These are phyloP conservation scores for Agrocybe pediades DNA, from an alignment of 768 basidiomycete genomes.

Conservation along the genomic window DNA sequence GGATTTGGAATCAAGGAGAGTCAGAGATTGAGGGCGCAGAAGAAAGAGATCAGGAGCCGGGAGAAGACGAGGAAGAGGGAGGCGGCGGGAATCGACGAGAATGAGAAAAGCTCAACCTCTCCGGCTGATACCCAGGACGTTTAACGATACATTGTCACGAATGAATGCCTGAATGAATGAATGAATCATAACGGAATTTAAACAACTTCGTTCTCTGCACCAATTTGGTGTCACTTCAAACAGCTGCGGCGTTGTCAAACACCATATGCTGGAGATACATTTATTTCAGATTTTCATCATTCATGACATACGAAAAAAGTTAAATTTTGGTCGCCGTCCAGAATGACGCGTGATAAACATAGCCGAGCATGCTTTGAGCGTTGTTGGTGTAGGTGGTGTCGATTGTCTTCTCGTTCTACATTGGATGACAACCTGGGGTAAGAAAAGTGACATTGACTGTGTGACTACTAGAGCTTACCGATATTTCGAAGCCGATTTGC, in stretches of 20 bases:
- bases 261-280: too few species aligned
- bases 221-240: neutral
- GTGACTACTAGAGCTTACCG: constrained; percentile 46
- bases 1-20: constrained; percentile 70
- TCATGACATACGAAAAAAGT: neutral
- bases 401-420: constrained; percentile 77
- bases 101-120: neutral
- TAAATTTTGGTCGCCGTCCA: constrained; percentile 66
- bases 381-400: constrained; percentile 89
- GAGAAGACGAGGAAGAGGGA: constrained; percentile 24
- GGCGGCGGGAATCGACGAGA: neutral
- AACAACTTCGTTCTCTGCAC: neutral
- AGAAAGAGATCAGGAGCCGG: constrained; percentile 40
- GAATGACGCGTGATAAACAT: constrained; percentile 83
- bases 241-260: neutral
- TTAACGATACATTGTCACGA: neutral
- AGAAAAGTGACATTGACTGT: neutral
- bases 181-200: neutral
- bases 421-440: neutral
- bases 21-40: constrained; percentile 45
- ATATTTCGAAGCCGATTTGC: constrained; percentile 79
- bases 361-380: constrained; percentile 76
- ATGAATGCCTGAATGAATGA: too few species aligned
- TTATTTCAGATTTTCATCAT: neutral
- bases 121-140: neutral